Conservation (phyloP, 106 monocot genomes). For the Dendrobium officinale region DNA sequence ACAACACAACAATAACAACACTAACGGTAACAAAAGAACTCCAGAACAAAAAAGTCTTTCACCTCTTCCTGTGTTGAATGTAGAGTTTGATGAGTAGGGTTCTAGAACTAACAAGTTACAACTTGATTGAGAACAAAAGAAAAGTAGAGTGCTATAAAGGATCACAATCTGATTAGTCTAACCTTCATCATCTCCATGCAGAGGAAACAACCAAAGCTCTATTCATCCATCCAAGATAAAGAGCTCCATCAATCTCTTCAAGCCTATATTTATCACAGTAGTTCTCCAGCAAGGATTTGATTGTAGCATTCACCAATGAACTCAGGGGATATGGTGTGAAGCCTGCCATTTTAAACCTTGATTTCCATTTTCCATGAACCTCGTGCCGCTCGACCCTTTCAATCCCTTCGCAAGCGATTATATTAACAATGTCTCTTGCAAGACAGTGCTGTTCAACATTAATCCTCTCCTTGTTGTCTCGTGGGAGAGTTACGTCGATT, state of each 20-base stretch:
- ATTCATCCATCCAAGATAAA: slow-evolving; percentile 89
- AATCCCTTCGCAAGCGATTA: slow-evolving; percentile 80
- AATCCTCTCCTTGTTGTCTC: slow-evolving; percentile 70
- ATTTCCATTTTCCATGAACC: slow-evolving; percentile 79
- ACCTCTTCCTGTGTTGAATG: no score
- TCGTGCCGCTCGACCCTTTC: slow-evolving; percentile 87
- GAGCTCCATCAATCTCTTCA: slow-evolving; percentile 72
- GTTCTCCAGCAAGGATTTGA: slow-evolving; percentile 54
- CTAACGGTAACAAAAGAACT: no score
- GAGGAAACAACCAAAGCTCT: slow-evolving; percentile 69
- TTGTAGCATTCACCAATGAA: slow-evolving; percentile 66
- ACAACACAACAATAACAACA: no score
- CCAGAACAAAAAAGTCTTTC: no score
- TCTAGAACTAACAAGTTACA: no score
- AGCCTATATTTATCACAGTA: slow-evolving; percentile 58
- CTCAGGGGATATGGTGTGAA: slow-evolving; percentile 67
- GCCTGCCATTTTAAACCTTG: slow-evolving; percentile 81
- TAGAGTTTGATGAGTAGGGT: no score
- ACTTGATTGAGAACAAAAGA: no score
- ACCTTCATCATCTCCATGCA: slow-evolving; percentile 72
- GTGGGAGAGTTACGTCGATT: slow-evolving; percentile 55
- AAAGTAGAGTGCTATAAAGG: no score
- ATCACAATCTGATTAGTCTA: not conserved
- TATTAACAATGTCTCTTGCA: slow-evolving; percentile 90
- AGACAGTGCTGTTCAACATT: slow-evolving; percentile 88